Conservation (phyloP, 2,329 filamentous ascomycete genomes). For the Penicillium sp. region DNA sequence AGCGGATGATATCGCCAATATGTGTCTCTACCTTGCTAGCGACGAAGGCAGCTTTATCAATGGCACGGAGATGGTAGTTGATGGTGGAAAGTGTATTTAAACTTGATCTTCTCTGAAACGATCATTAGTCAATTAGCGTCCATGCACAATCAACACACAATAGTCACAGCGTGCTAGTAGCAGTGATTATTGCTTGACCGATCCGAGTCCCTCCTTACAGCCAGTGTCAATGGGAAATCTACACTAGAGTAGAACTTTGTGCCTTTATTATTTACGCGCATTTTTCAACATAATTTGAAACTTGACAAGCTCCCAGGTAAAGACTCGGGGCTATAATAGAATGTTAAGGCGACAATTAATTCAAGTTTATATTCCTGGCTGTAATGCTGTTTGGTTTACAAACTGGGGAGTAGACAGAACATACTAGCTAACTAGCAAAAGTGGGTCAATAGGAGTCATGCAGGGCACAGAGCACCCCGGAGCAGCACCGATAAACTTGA, state of each 20-base stretch:
- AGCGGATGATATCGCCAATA: slow-evolving; percentile 69
- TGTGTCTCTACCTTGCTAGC: slow-evolving; percentile 70
- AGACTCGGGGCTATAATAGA: too few relatives aligned
- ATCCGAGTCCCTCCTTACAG: background rate
- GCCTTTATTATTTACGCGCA: too few relatives aligned
- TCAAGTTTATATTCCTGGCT: too few relatives aligned
- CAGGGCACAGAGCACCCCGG: too few relatives aligned
- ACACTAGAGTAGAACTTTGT: background rate
- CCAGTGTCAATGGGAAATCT: background rate
- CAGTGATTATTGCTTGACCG: background rate
- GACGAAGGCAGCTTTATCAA: slow-evolving; percentile 75
- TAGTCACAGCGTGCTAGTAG: background rate
- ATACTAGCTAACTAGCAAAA: too few relatives aligned
- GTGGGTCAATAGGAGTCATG: too few relatives aligned
- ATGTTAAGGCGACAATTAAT: too few relatives aligned
- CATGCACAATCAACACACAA: background rate
- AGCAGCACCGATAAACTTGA: too few relatives aligned
- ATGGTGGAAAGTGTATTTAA: slow-evolving; percentile 56
- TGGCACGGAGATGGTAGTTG: slow-evolving; percentile 70
- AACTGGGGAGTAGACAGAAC: too few relatives aligned
- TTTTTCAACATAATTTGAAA: too few relatives aligned
- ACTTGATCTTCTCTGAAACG: background rate
- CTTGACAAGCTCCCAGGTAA: too few relatives aligned
- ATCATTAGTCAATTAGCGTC: background rate
- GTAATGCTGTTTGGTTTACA: too few relatives aligned